These are phyloP conservation scores for Mycena galopus DNA, from an alignment of 768 basidiomycete species.

Conservation along the genomic window DNA sequence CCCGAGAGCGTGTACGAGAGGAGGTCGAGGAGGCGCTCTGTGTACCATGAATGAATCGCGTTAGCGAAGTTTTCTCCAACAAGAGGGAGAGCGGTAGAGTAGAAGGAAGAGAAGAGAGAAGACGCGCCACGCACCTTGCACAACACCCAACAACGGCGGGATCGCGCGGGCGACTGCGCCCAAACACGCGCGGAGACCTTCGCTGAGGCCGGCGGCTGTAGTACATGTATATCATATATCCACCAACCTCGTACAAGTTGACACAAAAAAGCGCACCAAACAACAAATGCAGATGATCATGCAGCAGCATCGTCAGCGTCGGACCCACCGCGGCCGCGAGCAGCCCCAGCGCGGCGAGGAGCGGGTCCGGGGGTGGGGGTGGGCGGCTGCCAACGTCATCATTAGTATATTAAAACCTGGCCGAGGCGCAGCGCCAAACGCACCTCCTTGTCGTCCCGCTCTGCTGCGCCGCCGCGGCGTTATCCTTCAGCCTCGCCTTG, in stretches of 20 bases:
- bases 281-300: conserved; percentile 97
- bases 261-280: conserved; percentile 51
- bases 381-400: conserved; percentile 8
- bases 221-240: too few relatives aligned
- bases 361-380: conserved; percentile 91
- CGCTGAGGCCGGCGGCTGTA: conserved; percentile 82
- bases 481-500: conserved; percentile 56
- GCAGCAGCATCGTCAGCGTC: conserved; percentile 93
- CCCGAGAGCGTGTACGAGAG: conserved; percentile 88
- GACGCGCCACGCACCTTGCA: conserved; percentile 79
- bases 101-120: neutral
- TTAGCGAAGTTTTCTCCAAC: too few relatives aligned
- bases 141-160: conserved; percentile 89
- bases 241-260: neutral
- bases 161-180: conserved; percentile 88
- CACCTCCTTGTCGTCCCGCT: too few relatives aligned
- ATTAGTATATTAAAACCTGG: neutral
- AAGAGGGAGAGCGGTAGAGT: neutral
- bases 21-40: conserved; percentile 91
- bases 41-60: neutral
- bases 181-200: conserved; percentile 87
- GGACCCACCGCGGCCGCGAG: conserved; percentile 95
- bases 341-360: conserved; percentile 98
- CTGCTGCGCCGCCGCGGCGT: neutral
- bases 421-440: too few relatives aligned